Evolutionary conservation across 2,329 filamentous ascomycete species (phyloP).

Genomic region (Fusarium austroafricanum): DNA sequence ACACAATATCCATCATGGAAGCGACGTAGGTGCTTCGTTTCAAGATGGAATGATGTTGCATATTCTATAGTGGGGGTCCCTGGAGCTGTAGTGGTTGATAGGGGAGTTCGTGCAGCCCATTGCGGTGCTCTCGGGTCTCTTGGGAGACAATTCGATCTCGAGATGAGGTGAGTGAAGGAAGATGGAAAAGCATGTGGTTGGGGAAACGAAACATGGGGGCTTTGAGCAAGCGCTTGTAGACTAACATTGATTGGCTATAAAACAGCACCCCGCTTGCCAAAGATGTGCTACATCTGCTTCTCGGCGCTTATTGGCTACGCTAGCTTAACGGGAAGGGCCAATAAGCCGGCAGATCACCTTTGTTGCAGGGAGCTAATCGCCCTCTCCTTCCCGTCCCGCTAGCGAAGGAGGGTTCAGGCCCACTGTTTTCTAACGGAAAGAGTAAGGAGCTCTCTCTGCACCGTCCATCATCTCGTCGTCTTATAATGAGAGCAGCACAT

Average conservation of each 20-base stretch:
- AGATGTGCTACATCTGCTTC: conserved; percentile 47
- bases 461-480: conserved; percentile 19
- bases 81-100: conserved; percentile 8
- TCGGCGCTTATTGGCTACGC: conserved; percentile 52
- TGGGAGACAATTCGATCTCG: conserved; percentile 17
- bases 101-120: background rate
- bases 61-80: conserved; percentile 11
- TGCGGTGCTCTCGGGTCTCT: background rate
- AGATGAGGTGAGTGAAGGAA: conserved; percentile 31
- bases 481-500: conserved; percentile 7
- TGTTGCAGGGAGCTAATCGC: conserved; percentile 52
- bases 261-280: conserved; percentile 18
- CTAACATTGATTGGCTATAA: conserved; percentile 22
- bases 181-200: conserved; percentile 50
- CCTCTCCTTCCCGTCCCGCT: conserved; percentile 46
- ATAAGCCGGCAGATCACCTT: conserved; percentile 51
- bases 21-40: conserved; percentile 26
- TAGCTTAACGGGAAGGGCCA: conserved; percentile 45
- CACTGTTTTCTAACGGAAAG: conserved; percentile 28
- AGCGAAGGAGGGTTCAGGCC: conserved; percentile 31
- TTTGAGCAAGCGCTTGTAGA: conserved; percentile 30
- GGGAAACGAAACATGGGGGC: conserved; percentile 43
- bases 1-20: conserved; percentile 34
- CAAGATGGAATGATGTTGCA: conserved; percentile 17
- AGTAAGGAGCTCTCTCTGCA: conserved; percentile 18